A percentile compares a stretch with the other conserved stretches of the same genome.
These are phyloP conservation scores for Zanthoxylum bungeanum DNA, from an alignment of 345 rosid genomes.

Conservation along the genomic window DNA sequence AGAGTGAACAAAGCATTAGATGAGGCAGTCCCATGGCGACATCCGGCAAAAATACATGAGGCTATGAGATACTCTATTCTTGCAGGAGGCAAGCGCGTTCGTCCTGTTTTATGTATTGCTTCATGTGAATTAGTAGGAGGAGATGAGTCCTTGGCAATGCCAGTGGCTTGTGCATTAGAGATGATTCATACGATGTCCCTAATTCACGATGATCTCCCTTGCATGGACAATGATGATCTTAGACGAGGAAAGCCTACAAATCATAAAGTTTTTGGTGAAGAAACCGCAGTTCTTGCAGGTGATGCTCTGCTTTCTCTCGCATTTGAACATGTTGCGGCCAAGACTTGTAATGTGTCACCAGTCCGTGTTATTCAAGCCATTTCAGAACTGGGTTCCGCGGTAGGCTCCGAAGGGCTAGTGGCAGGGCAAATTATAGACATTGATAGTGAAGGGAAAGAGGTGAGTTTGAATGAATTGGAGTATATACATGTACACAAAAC, in stretches of 20 bases:
- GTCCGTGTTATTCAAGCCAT: conserved; percentile 37
- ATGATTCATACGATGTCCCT: conserved; percentile 72
- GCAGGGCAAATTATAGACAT: conserved; percentile 60
- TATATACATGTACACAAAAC: conserved; percentile 40
- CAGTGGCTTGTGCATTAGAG: conserved; percentile 63
- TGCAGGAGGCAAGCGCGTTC: conserved; percentile 59
- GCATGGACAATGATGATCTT: conserved; percentile 71
- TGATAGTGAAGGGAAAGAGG: conserved; percentile 39
- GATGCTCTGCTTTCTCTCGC: conserved; percentile 60
- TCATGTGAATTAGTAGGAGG: conserved; percentile 66
- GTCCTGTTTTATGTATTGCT: conserved; percentile 61
- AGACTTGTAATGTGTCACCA: conserved; percentile 24
- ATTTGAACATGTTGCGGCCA: conserved; percentile 45
- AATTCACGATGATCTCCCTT: conserved; percentile 71
- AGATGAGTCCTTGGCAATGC: conserved; percentile 37
- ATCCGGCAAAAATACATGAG: conserved; percentile 49
- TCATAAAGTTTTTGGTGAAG: conserved; percentile 54
- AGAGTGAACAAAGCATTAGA: conserved; percentile 49
- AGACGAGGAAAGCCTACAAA: conserved; percentile 60
- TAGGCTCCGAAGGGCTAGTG: conserved; percentile 47
- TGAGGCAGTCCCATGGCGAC: conserved; percentile 42
- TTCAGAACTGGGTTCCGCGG: conserved; percentile 39
- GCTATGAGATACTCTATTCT: conserved; percentile 72
- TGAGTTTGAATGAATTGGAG: conserved; percentile 27
- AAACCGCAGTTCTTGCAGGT: conserved; percentile 49